Base-by-base conservation (phyloP, 2,329 filamentous ascomycete genomes). In the Cladosporium halotolerans region DNA sequence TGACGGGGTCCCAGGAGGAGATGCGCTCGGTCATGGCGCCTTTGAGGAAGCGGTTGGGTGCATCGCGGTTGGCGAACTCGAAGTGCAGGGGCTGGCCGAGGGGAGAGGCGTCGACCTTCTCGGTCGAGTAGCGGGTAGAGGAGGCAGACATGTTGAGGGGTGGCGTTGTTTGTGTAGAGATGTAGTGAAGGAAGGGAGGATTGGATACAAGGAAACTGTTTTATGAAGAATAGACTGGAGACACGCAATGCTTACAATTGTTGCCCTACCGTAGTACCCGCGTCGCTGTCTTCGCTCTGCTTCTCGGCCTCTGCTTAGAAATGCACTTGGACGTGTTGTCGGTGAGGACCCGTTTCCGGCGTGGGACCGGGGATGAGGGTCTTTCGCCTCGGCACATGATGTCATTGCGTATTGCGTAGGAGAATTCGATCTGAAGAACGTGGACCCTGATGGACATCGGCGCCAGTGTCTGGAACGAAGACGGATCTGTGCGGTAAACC, bases 41-140 rank as follows among this genome's bases (percentile, higher is more conserved):
- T 67, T 87, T 87, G 58, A 86, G 66, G 62, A 86, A 82, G n/a
- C 82, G 74, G 64, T 86, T 87, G 40, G 76, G 77, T 1, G 82
- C 82, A 1, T 75, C 78, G 53, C 72, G 75, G 48, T 76, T 74
- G 40, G 77, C 78, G 58, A 76, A 76, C 13, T 67, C 67, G 56
- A 75, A 76, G 32, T 70, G 60, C 45, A 76, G 66, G n/a, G 73
- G 70, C 59, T 75, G 63, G 48, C 66, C 73, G 54, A 76, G 58
- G 9, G 72, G 69, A 1, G 69, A 62, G 18, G 68, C 58, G 58
- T 73, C 70, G 55, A 68, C 68, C 57, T 71, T 56, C 50, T 70
- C 65, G 48, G 72, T 68, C 53, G 72, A 64, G 58, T 70, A 75
- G 58, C 73, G 65, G 53, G 60, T 46, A 8, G 50, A 52, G 23